Conservation (phyloP, 176 grass and related monocot genomes). For the Zea luxurians region DNA sequence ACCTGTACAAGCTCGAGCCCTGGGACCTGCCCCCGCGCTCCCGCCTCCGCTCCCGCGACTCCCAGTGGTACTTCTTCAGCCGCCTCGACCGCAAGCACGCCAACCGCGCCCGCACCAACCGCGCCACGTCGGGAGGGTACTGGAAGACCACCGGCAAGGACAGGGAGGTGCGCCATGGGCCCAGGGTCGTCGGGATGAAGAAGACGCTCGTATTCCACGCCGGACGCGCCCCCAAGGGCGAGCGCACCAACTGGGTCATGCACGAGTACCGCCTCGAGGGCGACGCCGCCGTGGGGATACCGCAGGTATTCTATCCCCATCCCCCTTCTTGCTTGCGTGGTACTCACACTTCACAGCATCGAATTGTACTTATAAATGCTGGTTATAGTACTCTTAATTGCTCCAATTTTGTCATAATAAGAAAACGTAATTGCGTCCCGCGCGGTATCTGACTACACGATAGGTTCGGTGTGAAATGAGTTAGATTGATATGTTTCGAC, state of each 20-base stretch:
- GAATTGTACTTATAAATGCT: not conserved
- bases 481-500: not conserved
- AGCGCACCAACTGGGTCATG: conserved; percentile 98
- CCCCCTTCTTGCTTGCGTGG: not conserved
- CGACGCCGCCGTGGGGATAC: conserved; percentile 42
- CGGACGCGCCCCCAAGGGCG: conserved; percentile 72
- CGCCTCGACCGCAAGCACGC: conserved; percentile 85
- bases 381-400: not conserved
- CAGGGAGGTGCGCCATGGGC: conserved; percentile 60
- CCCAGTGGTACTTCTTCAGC: conserved; percentile 99
- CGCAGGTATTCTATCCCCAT: conserved; percentile 40
- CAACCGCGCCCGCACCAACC: conserved; percentile 84
- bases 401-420: not conserved
- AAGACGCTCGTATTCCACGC: conserved; percentile 94
- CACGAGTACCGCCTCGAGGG: conserved; percentile 94
- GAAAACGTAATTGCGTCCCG: not conserved
- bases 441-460: not conserved
- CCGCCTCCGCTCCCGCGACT: conserved; percentile 74
- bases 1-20: conserved; percentile 91
- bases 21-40: conserved; percentile 81
- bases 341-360: not conserved
- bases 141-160: conserved; percentile 99
- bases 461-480: not conserved
- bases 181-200: conserved; percentile 77
- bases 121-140: conserved; percentile 71